Evolutionary conservation across 768 basidiomycete genomes (phyloP).

Genomic region (Cystofilobasidium capitatum): DNA sequence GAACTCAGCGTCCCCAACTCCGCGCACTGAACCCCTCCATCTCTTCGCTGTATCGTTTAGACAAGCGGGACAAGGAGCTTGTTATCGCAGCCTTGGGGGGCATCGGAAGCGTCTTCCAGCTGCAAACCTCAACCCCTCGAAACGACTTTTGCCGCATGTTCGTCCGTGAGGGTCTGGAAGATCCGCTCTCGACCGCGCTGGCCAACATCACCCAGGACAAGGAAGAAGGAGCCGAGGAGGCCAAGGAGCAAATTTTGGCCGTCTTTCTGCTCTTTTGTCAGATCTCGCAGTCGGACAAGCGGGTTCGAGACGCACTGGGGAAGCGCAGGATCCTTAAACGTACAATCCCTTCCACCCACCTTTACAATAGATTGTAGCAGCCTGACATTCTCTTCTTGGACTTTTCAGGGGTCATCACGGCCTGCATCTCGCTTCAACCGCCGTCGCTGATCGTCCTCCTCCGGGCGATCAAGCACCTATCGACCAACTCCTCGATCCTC

Average conservation of each 20-base stretch:
- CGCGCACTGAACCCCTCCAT: too few relatives aligned
- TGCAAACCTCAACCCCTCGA: conserved; percentile 87
- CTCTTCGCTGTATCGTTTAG: not conserved
- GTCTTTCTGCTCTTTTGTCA: conserved; percentile 86
- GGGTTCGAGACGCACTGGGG: conserved; percentile 84
- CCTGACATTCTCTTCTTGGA: not conserved
- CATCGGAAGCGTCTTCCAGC: conserved; percentile 87
- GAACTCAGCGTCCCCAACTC: too few relatives aligned
- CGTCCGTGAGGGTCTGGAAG: conserved; percentile 85
- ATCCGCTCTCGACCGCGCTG: conserved; percentile 81
- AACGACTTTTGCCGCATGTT: conserved; percentile 99
- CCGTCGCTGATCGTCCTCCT: conserved; percentile 78
- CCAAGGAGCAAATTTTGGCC: conserved; percentile 79
- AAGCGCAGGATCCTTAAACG: conserved; percentile 79
- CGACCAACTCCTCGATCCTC: conserved; percentile 80
- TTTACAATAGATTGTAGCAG: not conserved
- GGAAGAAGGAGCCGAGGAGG: conserved; percentile 54
- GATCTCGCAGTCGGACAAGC: conserved; percentile 87
- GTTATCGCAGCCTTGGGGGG: conserved; percentile 89
- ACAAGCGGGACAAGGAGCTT: conserved; percentile 69
- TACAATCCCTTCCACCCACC: conserved; percentile 44
- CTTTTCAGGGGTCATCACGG: conserved; percentile 66
- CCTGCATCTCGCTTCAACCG: conserved; percentile 77
- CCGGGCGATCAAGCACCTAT: conserved; percentile 91
- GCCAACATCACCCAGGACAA: conserved; percentile 63